A percentile compares a stretch with the other conserved stretches of the same genome.
These are phyloP conservation scores for Candida saitoana DNA, from an alignment of 805 yeast species.

Conservation along the genomic window DNA sequence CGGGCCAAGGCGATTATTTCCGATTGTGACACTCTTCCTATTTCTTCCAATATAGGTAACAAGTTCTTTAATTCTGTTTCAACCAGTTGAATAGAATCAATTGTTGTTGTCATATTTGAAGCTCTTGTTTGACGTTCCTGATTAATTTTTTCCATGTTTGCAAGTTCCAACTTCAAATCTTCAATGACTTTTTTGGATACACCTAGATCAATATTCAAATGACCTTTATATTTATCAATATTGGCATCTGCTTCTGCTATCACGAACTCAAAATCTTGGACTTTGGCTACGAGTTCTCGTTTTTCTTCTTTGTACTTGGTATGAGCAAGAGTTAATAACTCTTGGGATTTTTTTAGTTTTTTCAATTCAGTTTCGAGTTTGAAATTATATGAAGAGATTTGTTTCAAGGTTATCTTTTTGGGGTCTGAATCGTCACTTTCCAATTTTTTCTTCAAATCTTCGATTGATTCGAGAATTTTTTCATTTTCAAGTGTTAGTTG, in stretches of 20 bases:
- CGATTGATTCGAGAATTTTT: conserved; percentile 33
- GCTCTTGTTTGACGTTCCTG: conserved; percentile 38
- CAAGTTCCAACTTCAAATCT: conserved; percentile 46
- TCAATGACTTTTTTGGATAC: conserved; percentile 49
- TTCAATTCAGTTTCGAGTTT: conserved; percentile 60
- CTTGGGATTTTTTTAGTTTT: conserved; percentile 58
- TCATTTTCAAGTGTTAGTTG: conserved; percentile 39
- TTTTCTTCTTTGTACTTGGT: conserved; percentile 62
- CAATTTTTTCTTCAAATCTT: conserved; percentile 29
- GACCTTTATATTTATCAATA: conserved; percentile 55
- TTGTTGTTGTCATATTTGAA: conserved; percentile 48
- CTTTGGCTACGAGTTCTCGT: conserved; percentile 48
- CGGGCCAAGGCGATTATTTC: conserved; percentile 2
- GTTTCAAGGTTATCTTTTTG: conserved; percentile 35
- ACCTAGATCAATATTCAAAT: conserved; percentile 58
- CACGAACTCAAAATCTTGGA: conserved; percentile 59
- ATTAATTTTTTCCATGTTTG: conserved; percentile 25
- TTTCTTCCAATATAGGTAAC: conserved; percentile 49
- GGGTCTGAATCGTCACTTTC: conserved; percentile 17
- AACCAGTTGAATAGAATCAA: conserved; percentile 51
- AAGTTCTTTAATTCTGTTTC: conserved; percentile 40
- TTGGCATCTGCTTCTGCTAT: conserved; percentile 55
- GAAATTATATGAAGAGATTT: conserved; percentile 43
- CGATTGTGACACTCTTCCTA: conserved; percentile 34
- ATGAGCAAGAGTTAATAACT: conserved; percentile 57